These are phyloP conservation scores for Abortiporus biennis DNA, from an alignment of 1,284 basidiomycete species.

Conservation along the genomic window DNA sequence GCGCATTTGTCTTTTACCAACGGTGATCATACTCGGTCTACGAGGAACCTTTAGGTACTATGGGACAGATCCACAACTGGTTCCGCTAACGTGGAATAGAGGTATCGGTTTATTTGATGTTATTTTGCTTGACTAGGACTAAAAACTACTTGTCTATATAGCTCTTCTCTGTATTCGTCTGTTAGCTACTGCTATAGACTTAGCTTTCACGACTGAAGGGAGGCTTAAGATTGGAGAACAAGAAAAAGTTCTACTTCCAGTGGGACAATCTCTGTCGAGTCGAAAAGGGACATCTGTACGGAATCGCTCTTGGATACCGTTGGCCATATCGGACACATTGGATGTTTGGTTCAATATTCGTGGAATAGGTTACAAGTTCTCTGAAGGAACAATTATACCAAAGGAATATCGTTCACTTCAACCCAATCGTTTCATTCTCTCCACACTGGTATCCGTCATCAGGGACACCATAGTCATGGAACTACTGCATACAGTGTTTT, in stretches of 20 bases:
- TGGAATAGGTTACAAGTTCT: slow-evolving; percentile 61
- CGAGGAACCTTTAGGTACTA: slow-evolving; percentile 54
- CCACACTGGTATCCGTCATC: slow-evolving; percentile 45
- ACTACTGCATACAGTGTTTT: slow-evolving; percentile 48
- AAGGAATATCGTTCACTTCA: slow-evolving; percentile 40
- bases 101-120: too few species aligned
- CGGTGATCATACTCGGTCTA: slow-evolving; percentile 42
- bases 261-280: background rate
- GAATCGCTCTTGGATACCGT: background rate
- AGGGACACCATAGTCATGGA: slow-evolving; percentile 51
- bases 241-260: background rate
- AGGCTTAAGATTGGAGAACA: slow-evolving; percentile 53
- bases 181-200: slow-evolving; percentile 47
- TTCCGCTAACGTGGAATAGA: slow-evolving; percentile 66
- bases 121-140: too few species aligned
- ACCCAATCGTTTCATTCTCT: slow-evolving; percentile 43
- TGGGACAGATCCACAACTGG: slow-evolving; percentile 42
- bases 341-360: slow-evolving; percentile 50
- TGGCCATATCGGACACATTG: slow-evolving; percentile 27
- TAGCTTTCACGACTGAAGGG: slow-evolving; percentile 44
- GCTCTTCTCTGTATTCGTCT: slow-evolving; percentile 16
- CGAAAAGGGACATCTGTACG: background rate
- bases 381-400: slow-evolving; percentile 48
- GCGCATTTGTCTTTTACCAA: slow-evolving; percentile 56
- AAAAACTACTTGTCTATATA: too few species aligned